Percentiles rank a stretch among this genome's conserved stretches.
Conservation (phyloP, 441 rosid species). For the Jatropha podagrica region DNA sequence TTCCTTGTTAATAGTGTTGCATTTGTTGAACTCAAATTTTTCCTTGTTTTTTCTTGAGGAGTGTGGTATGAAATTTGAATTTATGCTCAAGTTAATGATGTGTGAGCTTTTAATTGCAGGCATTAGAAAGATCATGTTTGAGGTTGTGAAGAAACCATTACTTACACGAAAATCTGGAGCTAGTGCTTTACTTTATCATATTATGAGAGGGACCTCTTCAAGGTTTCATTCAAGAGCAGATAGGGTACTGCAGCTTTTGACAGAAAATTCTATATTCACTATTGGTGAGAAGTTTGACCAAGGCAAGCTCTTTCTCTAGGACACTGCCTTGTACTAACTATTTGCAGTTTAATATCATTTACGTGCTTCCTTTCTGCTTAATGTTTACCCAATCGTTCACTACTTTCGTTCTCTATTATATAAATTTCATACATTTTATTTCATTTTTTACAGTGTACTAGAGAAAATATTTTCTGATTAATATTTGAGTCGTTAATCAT, state of each 20-base stretch:
- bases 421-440: not conserved
- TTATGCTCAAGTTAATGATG: slow-evolving; percentile 15
- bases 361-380: not conserved
- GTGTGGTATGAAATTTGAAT: slow-evolving; percentile 7
- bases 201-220: slow-evolving; percentile 61
- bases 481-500: not conserved
- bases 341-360: not conserved
- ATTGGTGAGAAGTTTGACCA: slow-evolving; percentile 50
- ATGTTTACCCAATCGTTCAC: not conserved
- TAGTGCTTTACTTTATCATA: slow-evolving; percentile 64
- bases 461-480: not conserved
- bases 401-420: not conserved
- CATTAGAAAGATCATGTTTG: slow-evolving; percentile 59
- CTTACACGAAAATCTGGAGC: slow-evolving; percentile 55
- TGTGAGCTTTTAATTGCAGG: slow-evolving; percentile 42
- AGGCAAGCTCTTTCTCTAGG: slow-evolving; percentile 52
- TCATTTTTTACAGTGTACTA: not conserved
- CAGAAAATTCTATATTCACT: slow-evolving; percentile 47
- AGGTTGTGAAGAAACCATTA: slow-evolving; percentile 59
- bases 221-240: slow-evolving; percentile 78
- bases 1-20: not conserved
- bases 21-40: not conserved
- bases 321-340: slow-evolving; percentile 6
- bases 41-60: not conserved
- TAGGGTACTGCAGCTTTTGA: slow-evolving; percentile 47